These are phyloP conservation scores for Ganoderma lucidum DNA, from an alignment of 1,284 basidiomycete genomes.

Conservation along the genomic window DNA sequence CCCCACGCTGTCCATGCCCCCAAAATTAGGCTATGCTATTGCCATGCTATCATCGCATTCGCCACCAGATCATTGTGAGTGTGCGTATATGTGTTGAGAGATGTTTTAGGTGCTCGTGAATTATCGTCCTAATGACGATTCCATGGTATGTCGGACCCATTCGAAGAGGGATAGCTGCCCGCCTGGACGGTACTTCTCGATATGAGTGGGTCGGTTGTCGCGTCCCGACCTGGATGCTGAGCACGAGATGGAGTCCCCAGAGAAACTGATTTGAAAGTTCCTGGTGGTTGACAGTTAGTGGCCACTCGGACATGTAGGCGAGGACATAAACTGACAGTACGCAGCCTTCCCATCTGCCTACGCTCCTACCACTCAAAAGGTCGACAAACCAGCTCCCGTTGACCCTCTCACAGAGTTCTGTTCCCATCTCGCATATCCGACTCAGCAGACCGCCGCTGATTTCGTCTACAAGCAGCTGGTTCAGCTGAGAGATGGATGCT, in stretches of 20 bases:
- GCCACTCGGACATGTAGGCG: slow-evolving; percentile 1
- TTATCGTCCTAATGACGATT: slow-evolving; percentile 32
- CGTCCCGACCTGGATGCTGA: slow-evolving; percentile 59
- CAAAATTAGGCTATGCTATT: slow-evolving; percentile 36
- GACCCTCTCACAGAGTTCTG: slow-evolving; percentile 57
- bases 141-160: slow-evolving; percentile 38
- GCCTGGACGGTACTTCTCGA: slow-evolving; percentile 51
- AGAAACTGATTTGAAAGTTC: slow-evolving; percentile 67
- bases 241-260: slow-evolving; percentile 60
- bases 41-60: slow-evolving; percentile 27
- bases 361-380: slow-evolving; percentile 62
- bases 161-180: slow-evolving; percentile 35
- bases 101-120: neutral
- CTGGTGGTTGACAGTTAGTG: slow-evolving; percentile 44
- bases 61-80: neutral
- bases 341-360: slow-evolving; percentile 83
- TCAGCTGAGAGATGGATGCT: slow-evolving; percentile 75
- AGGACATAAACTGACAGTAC: slow-evolving; percentile 59
- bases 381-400: slow-evolving; percentile 83
- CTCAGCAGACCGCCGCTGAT: slow-evolving; percentile 71
- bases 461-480: slow-evolving; percentile 79
- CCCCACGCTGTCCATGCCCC: slow-evolving; percentile 30
- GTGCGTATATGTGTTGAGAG: neutral
- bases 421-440: slow-evolving; percentile 72
- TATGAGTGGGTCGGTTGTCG: slow-evolving; percentile 35